phyloP scores from a whole-genome alignment of 2,329 filamentous ascomycete genomes.

The Monosporascus sp. region DNA sequence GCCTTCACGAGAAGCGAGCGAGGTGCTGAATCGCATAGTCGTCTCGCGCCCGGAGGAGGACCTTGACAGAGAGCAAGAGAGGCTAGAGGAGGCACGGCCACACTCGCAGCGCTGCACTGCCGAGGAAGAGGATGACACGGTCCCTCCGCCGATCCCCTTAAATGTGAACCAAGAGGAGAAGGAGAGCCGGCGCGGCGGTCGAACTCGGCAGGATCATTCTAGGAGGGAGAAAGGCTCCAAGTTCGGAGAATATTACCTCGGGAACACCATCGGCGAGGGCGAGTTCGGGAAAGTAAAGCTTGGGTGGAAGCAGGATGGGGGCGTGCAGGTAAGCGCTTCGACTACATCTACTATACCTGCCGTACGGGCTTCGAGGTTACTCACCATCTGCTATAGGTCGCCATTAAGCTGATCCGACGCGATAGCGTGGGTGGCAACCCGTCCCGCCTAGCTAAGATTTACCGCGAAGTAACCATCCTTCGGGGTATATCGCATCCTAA shows the following conservation, averaged over 20 bases:
- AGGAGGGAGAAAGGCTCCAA: slow-evolving; percentile 70
- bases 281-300: slow-evolving; percentile 99
- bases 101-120: slow-evolving; percentile 31
- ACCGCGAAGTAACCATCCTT: slow-evolving; percentile 92
- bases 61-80: slow-evolving; percentile 64
- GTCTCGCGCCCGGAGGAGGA: slow-evolving; percentile 72
- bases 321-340: slow-evolving; percentile 58
- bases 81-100: slow-evolving; percentile 56
- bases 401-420: slow-evolving; percentile 90
- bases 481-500: slow-evolving; percentile 87
- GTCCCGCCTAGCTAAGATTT: slow-evolving; percentile 88
- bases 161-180: slow-evolving; percentile 39
- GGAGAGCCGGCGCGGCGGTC: slow-evolving; percentile 43
- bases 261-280: slow-evolving; percentile 92
- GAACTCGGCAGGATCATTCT: slow-evolving; percentile 57
- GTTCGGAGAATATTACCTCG: slow-evolving; percentile 93
- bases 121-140: slow-evolving; percentile 37
- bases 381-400: slow-evolving; percentile 54
- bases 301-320: slow-evolving; percentile 95
- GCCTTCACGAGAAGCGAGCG: slow-evolving; percentile 69
- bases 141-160: slow-evolving; percentile 39
- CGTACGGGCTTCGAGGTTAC: not conserved
- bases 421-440: slow-evolving; percentile 87
- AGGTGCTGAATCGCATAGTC: slow-evolving; percentile 71
- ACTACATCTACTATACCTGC: not conserved